These are phyloP conservation scores for Choiromyces venosus DNA, from an alignment of 495 filamentous ascomycete species.

Conservation along the genomic window DNA sequence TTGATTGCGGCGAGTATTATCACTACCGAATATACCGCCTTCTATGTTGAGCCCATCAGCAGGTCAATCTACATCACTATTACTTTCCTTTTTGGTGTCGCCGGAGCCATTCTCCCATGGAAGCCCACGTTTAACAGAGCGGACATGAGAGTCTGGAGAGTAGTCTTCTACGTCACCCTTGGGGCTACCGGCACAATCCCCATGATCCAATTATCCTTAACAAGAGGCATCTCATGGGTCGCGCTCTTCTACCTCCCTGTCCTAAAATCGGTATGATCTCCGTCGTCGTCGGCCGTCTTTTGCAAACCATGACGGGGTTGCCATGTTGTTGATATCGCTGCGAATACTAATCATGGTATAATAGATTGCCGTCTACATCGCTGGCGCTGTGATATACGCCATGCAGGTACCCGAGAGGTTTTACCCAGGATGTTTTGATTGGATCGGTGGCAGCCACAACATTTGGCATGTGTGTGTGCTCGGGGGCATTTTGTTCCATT, in stretches of 20 bases:
- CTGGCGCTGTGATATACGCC: slow-evolving; percentile 84
- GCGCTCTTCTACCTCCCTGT: slow-evolving; percentile 87
- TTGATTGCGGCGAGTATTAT: slow-evolving; percentile 96
- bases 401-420: slow-evolving; percentile 89
- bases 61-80: slow-evolving; percentile 80
- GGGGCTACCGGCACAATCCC: slow-evolving; percentile 88
- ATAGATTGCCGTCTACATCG: slow-evolving; percentile 64
- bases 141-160: slow-evolving; percentile 87
- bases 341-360: slow-evolving; percentile 42
- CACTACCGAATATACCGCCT: slow-evolving; percentile 96
- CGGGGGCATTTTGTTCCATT: slow-evolving; percentile 95
- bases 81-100: slow-evolving; percentile 75
- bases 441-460: slow-evolving; percentile 90
- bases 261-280: slow-evolving; percentile 56
- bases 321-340: slow-evolving; percentile 14
- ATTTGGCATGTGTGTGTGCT: slow-evolving; percentile 96
- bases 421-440: slow-evolving; percentile 89
- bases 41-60: slow-evolving; percentile 89
- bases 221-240: slow-evolving; percentile 68
- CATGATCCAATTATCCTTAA: slow-evolving; percentile 70
- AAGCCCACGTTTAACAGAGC: slow-evolving; percentile 88
- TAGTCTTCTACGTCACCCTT: slow-evolving; percentile 85
- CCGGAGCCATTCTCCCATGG: slow-evolving; percentile 90
- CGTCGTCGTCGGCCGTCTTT: too few relatives aligned
- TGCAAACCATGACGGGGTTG: background rate